Evolutionary conservation across 495 filamentous ascomycete species (phyloP).

Genomic region (Letharia columbiana): DNA sequence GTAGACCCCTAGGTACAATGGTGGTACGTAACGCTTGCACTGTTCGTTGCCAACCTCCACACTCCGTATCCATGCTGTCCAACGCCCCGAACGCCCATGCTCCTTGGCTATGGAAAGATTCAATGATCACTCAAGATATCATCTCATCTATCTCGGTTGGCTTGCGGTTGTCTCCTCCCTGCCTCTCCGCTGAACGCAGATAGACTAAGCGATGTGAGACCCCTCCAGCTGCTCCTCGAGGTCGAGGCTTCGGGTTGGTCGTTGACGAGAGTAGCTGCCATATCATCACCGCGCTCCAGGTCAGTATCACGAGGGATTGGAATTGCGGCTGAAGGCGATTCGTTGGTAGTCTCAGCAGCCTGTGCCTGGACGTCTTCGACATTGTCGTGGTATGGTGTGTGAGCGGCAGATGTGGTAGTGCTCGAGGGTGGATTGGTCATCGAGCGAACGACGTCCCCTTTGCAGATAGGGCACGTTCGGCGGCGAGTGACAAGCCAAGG

Average conservation of each 20-base stretch:
- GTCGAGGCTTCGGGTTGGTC: conserved; percentile 27
- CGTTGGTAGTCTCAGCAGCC: conserved; percentile 33
- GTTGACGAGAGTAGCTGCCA: conserved; percentile 36
- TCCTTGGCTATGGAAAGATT: conserved; percentile 9
- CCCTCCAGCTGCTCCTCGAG: conserved; percentile 23
- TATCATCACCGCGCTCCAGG: conserved; percentile 34
- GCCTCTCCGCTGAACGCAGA: conserved; percentile 45
- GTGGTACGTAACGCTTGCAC: conserved; percentile 6
- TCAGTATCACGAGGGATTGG: conserved; percentile 35
- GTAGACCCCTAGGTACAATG: not conserved
- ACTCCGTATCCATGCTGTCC: not conserved
- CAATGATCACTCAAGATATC: not conserved
- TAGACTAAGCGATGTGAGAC: conserved; percentile 36
- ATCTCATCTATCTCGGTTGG: conserved; percentile 39
- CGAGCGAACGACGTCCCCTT: conserved; percentile 81
- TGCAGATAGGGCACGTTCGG: conserved; percentile 95
- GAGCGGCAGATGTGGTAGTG: conserved; percentile 39
- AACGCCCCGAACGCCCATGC: conserved; percentile 6
- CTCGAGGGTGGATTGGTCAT: conserved; percentile 38
- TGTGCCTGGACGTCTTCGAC: conserved; percentile 40
- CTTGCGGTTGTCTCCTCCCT: conserved; percentile 41
- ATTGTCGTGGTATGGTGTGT: conserved; percentile 41
- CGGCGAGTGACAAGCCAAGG: conserved; percentile 96
- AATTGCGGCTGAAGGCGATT: conserved; percentile 43
- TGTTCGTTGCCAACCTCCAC: conserved; percentile 9